Evolutionary conservation across 805 yeast genomes (phyloP).

Genomic region (Blastobotrys robertii): DNA sequence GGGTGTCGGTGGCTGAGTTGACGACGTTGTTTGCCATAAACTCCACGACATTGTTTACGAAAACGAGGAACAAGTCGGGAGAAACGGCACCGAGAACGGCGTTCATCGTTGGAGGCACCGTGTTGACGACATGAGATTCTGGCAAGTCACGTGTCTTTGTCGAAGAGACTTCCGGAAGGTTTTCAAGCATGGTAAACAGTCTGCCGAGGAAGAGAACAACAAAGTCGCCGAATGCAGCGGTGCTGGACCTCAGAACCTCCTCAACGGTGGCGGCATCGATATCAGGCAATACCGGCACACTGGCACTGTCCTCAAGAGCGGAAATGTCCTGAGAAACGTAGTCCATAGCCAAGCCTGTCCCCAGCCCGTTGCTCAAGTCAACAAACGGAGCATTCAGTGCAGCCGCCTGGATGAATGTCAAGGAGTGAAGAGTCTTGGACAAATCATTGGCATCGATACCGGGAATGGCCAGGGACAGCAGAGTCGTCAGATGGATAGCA

Average conservation of each 20-base stretch:
- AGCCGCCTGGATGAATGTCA: conserved; percentile 59
- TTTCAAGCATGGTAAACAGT: conserved; percentile 55
- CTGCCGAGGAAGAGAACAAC: conserved; percentile 47
- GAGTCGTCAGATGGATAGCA: conserved; percentile 69
- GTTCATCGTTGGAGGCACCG: conserved; percentile 30
- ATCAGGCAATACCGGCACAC: conserved; percentile 8
- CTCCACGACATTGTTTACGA: conserved; percentile 28
- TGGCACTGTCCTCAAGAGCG: conserved; percentile 32
- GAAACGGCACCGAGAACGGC: conserved; percentile 26
- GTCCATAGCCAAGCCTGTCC: conserved; percentile 32
- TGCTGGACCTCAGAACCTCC: conserved; percentile 59
- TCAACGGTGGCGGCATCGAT: conserved; percentile 38
- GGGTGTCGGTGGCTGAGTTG: conserved; percentile 49
- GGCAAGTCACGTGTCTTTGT: conserved; percentile 31
- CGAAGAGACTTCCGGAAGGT: conserved; percentile 51
- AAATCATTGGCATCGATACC: conserved; percentile 88
- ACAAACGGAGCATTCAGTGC: conserved; percentile 65
- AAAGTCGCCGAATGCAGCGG: conserved; percentile 57
- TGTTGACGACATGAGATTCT: conserved; percentile 38
- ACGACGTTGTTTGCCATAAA: conserved; percentile 51
- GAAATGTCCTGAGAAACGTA: conserved; percentile 59
- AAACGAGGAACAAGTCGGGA: conserved; percentile 19
- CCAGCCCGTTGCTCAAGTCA: conserved; percentile 38
- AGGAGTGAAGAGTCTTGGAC: conserved; percentile 54
- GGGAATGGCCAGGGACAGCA: conserved; percentile 58